phyloP scores from a whole-genome alignment of 1,284 basidiomycete species.

The Sphaerobolus stellatus region DNA sequence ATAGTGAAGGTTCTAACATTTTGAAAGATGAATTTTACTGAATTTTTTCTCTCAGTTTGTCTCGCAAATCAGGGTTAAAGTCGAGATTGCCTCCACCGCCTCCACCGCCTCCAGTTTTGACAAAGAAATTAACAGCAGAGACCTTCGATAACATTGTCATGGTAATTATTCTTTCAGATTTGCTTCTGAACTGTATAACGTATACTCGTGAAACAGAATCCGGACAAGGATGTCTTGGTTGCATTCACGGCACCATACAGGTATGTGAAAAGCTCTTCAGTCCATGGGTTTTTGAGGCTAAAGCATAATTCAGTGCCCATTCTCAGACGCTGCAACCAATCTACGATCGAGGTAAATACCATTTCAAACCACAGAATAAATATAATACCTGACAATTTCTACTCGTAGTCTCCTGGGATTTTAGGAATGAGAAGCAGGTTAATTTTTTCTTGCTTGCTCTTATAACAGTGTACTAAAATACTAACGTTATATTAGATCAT shows the following conservation, averaged over 20 bases:
- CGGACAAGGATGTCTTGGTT: slow-evolving; percentile 83
- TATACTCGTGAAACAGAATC: too few relatives aligned
- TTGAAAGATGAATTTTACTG: too few relatives aligned
- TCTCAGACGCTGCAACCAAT: slow-evolving; percentile 86
- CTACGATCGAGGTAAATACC: slow-evolving; percentile 66
- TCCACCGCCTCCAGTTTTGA: too few relatives aligned
- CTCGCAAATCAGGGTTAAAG: too few relatives aligned
- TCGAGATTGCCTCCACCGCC: too few relatives aligned
- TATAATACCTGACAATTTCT: slow-evolving; percentile 5
- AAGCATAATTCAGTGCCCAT: slow-evolving; percentile 52
- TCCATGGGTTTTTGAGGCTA: slow-evolving; percentile 3
- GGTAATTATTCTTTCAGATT: too few relatives aligned
- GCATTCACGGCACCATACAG: slow-evolving; percentile 71
- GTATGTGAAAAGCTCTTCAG: slow-evolving; percentile 18
- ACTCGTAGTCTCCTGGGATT: slow-evolving; percentile 66
- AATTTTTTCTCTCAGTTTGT: too few relatives aligned
- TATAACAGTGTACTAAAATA: not conserved
- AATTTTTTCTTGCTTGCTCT: not conserved
- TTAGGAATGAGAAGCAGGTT: slow-evolving; percentile 61
- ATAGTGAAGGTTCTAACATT: too few relatives aligned
- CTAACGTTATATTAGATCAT: slow-evolving; percentile 56
- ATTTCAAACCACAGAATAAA: too few relatives aligned
- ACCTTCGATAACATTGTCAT: too few relatives aligned
- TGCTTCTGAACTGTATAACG: too few relatives aligned
- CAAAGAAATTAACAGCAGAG: too few relatives aligned